A percentile compares a stretch with the other conserved stretches of the same genome.
These are phyloP conservation scores for Cercophora samala DNA, from an alignment of 495 filamentous ascomycete genomes.

Conservation along the genomic window DNA sequence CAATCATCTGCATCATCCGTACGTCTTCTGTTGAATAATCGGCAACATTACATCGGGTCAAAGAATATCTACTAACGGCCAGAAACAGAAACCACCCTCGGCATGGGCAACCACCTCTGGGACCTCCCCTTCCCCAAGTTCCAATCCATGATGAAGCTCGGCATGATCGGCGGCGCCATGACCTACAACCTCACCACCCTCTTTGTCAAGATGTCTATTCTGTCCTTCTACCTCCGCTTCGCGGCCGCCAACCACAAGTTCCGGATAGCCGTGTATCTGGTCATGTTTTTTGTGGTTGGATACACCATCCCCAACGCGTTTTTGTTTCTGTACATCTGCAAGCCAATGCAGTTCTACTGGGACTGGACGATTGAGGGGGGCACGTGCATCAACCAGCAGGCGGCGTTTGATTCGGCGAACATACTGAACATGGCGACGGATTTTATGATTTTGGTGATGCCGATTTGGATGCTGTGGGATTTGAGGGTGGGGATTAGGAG, in stretches of 20 bases:
- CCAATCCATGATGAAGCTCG: conserved; percentile 17
- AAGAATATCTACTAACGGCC: not conserved
- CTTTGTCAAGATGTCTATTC: conserved; percentile 34
- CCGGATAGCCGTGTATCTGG: conserved; percentile 25
- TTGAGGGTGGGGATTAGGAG: conserved; percentile 14
- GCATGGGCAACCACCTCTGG: conserved; percentile 17
- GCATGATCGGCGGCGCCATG: conserved; percentile 24
- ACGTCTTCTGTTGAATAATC: not conserved
- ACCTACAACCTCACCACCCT: conserved; percentile 30
- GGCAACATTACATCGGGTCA: not conserved
- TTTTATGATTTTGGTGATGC: conserved; percentile 24
- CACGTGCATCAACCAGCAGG: conserved; percentile 21
- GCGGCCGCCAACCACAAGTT: conserved; percentile 18
- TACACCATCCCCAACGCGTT: conserved; percentile 27
- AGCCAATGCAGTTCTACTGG: conserved; percentile 28
- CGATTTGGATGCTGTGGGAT: conserved; percentile 27
- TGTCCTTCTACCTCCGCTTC: conserved; percentile 33
- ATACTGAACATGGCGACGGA: conserved; percentile 27
- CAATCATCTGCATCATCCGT: conserved; percentile 15
- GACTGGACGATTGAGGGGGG: conserved; percentile 22
- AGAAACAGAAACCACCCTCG: conserved; percentile 2
- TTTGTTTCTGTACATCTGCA: conserved; percentile 26
- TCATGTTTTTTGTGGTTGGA: conserved; percentile 26
- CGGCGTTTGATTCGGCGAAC: conserved; percentile 16
- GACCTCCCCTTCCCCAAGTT: conserved; percentile 4